These are phyloP conservation scores for Beauveria rudraprayagi DNA, from an alignment of 2,329 filamentous ascomycete genomes.

Conservation along the genomic window DNA sequence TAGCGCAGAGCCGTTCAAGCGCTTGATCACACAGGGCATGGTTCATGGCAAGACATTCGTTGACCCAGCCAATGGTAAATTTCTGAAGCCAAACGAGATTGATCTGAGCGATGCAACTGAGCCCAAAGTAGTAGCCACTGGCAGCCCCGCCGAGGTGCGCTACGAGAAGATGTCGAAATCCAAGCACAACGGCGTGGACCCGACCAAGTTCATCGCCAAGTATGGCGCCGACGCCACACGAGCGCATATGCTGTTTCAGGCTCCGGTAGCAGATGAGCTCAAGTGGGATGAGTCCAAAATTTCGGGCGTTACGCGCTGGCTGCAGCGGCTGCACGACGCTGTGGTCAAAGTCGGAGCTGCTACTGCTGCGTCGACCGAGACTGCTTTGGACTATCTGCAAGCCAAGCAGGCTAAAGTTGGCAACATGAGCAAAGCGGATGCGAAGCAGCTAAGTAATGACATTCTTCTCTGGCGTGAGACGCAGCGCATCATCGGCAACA, in stretches of 20 bases:
- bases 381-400: constrained; percentile 30
- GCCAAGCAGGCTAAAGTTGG: constrained; percentile 22
- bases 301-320: constrained; percentile 72
- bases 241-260: constrained; percentile 83
- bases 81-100: constrained; percentile 69
- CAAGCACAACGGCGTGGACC: constrained; percentile 87
- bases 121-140: constrained; percentile 56
- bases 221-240: constrained; percentile 79
- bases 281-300: constrained; percentile 87
- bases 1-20: constrained; percentile 67
- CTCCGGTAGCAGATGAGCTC: constrained; percentile 72
- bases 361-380: constrained; percentile 9
- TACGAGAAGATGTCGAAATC: constrained; percentile 96
- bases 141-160: constrained; percentile 49
- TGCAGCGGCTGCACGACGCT: constrained; percentile 57
- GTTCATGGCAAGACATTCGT: constrained; percentile 80
- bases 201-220: constrained; percentile 59
- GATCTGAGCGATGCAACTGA: constrained; percentile 48
- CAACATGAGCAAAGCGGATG: constrained; percentile 24
- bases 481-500: constrained; percentile 58
- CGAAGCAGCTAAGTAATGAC: constrained; percentile 38
- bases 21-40: constrained; percentile 86
- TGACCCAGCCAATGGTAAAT: constrained; percentile 65
- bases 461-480: constrained; percentile 53
- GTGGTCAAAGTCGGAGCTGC: constrained; percentile 26